Evolutionary conservation across 179 eudicot genomes (phyloP), one percentile per base, ranked within the genome.

Genomic region (Beta lomatogona): DNA sequence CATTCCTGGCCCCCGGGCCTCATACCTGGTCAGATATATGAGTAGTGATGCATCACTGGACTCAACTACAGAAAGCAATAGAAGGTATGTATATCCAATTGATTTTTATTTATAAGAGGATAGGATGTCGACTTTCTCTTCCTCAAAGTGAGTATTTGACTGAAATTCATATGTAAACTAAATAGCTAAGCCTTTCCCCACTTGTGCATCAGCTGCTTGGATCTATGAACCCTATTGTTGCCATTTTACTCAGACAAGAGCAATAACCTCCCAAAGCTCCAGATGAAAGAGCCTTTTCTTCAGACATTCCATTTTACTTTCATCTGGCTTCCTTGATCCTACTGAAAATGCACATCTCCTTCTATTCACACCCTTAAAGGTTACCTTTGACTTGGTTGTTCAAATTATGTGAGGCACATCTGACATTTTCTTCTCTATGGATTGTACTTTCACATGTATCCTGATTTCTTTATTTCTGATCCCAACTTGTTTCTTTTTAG

Each of bases 21-120:
- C 87, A n/a, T 54, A 66, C 75, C 70, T 81, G 64, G 79, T 83
- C 71, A 89, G 93, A 90, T 82, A 85, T 81, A 53, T 78, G 77
- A 85, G 90, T 82, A 79, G 92, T 69, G 83, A 76, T 31, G 85
- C 83, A 22, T 59, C 80, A 12, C 28, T 61, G 44, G 74, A 78
- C 53, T 63, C 81, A 22, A 46, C 79, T 8, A 41, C 74, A 9
- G 82, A 82, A 46, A 66, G 50, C 63, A 52, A 6, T 28, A 78
- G 72, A 58, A 72, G 82, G 85, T 82, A 57, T 25, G 50, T 44
- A 31, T 69, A 11, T 54, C 19, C 25, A 48, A 36, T 8, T 69
- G 8, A 71, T 53, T 31, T 60, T 71, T 14, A 25, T 28, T 16
- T 9, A 6, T 2, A 16, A 16, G 46, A 31, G 54, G 18, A 25